A percentile compares a stretch with the other conserved stretches of the same genome.
Evolutionary conservation across 768 basidiomycete species (phyloP).

Genomic region (Cystofilobasidium bisporidii): DNA sequence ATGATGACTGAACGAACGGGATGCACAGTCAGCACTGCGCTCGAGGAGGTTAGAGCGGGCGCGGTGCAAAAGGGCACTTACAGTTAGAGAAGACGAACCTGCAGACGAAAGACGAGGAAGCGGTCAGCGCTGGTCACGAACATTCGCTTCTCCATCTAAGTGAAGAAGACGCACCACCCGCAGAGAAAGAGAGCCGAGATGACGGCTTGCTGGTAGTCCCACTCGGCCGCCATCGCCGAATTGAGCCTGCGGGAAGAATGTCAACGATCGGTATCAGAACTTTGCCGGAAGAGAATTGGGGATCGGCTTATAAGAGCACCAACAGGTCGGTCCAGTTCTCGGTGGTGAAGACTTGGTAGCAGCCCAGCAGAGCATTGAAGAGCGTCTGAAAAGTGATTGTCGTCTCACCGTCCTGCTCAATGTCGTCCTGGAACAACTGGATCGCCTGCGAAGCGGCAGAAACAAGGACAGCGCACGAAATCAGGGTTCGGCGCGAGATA

Average conservation of each 20-base stretch:
- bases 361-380: slow-evolving; percentile 72
- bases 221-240: slow-evolving; percentile 48
- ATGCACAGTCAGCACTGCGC: neutral
- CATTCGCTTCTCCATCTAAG: no score
- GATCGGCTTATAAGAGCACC: neutral
- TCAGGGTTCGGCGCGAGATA: neutral
- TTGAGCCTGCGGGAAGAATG: slow-evolving; percentile 38
- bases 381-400: slow-evolving; percentile 68
- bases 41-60: no score
- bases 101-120: neutral
- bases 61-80: slow-evolving; percentile 43
- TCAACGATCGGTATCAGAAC: no score
- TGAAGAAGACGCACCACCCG: slow-evolving; percentile 51
- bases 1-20: neutral
- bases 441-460: slow-evolving; percentile 43
- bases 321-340: slow-evolving; percentile 62
- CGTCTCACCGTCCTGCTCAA: slow-evolving; percentile 43
- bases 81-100: slow-evolving; percentile 77
- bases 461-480: neutral
- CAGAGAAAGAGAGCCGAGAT: slow-evolving; percentile 63
- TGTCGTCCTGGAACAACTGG: slow-evolving; percentile 73
- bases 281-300: slow-evolving; percentile 32
- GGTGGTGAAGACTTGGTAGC: slow-evolving; percentile 78
- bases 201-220: slow-evolving; percentile 56
- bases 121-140: neutral